These are phyloP conservation scores for apple (Malus domestica) DNA, from an alignment of 306 rosid genomes.

Conservation along the genomic window ASM211411v1 NC_041791.1:26394001-26394500, in stretches of 20 bases:
- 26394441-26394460: slow-evolving; percentile 56
- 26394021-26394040: slow-evolving; percentile 93
- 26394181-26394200: background rate
- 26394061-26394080: background rate
- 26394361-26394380: slow-evolving; percentile 90
- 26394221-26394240: too few species aligned
- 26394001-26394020: slow-evolving; percentile 94
- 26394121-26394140: background rate
- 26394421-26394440: slow-evolving; percentile 43
- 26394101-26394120: background rate
- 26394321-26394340: background rate
- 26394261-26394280: background rate
- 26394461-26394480: slow-evolving; percentile 58
- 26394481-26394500: slow-evolving; percentile 69
- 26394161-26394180: background rate
- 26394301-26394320: background rate
- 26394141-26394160: background rate
- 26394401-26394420: slow-evolving; percentile 78
- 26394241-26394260: background rate
- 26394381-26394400: slow-evolving; percentile 86
- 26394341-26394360: slow-evolving; percentile 57
- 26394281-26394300: background rate
- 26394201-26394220: background rate
- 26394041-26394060: slow-evolving; percentile 93
- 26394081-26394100: background rate